Evolutionary conservation across 306 rosid species (phyloP).

Genomic region (Potentilla sterilis): DNA sequence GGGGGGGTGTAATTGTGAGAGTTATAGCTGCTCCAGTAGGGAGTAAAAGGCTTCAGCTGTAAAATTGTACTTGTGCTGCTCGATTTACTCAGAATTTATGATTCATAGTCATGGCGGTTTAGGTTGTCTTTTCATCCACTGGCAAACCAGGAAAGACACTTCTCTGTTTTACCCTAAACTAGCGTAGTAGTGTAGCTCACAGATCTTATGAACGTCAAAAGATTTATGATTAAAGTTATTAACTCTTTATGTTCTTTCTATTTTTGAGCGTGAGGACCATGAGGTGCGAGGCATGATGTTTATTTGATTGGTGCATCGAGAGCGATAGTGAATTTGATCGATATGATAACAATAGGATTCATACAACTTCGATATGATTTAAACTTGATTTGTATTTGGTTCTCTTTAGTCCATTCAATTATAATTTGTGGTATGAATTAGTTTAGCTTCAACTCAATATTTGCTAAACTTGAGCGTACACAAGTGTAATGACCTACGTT

Average conservation of each 20-base stretch:
- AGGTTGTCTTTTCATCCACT: background rate
- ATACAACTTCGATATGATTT: background rate
- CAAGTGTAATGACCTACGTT: too few relatives aligned
- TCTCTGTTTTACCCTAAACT: background rate
- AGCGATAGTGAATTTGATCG: too few relatives aligned
- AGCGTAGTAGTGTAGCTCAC: background rate
- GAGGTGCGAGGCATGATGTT: background rate
- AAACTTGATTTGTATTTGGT: background rate
- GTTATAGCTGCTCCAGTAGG: background rate
- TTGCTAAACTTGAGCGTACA: too few relatives aligned
- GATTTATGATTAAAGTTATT: background rate
- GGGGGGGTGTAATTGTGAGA: constrained; percentile 11
- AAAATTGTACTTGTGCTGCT: background rate
- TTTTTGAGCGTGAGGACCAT: background rate
- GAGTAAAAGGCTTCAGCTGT: background rate
- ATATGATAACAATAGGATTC: too few relatives aligned
- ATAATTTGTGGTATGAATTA: too few relatives aligned
- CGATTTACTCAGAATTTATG: background rate
- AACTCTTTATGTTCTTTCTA: background rate
- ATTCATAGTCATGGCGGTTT: background rate
- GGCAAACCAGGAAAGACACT: background rate
- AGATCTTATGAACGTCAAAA: background rate
- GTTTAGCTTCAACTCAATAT: too few relatives aligned
- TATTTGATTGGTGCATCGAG: background rate
- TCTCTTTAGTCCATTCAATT: background rate